Evolutionary conservation across 129 eudicot species (phyloP).

Genomic region (Solidago caesia): DNA sequence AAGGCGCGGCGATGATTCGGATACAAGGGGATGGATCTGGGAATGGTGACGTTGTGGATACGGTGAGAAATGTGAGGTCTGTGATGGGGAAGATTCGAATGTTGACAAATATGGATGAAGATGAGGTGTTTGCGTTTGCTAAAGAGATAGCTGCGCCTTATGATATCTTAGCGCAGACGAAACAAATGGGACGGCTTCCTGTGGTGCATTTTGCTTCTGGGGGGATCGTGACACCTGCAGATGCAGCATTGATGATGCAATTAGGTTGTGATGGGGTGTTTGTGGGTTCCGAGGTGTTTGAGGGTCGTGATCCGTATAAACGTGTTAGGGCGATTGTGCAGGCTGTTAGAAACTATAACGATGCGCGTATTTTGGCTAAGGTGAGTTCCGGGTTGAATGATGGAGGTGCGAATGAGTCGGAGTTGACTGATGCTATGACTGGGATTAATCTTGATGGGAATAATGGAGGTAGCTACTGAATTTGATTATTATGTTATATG

Average conservation of each 20-base stretch:
- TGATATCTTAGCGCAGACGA: conserved; percentile 75
- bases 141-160: conserved; percentile 69
- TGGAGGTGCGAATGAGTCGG: conserved; percentile 30
- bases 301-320: conserved; percentile 55
- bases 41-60: conserved; percentile 50
- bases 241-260: conserved; percentile 83
- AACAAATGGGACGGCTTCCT: conserved; percentile 91
- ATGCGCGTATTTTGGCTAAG: conserved; percentile 59
- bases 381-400: conserved; percentile 68
- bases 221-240: conserved; percentile 86
- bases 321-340: conserved; percentile 68
- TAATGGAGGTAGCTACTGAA: conserved; percentile 25
- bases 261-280: conserved; percentile 91
- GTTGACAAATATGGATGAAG: conserved; percentile 72
- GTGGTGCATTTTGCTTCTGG: conserved; percentile 96
- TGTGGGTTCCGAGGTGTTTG: conserved; percentile 63
- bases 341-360: conserved; percentile 80
- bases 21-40: conserved; percentile 58
- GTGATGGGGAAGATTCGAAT: conserved; percentile 68
- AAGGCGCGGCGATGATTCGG: conserved; percentile 86
- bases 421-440: conserved; percentile 59
- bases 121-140: conserved; percentile 65
- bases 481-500: background rate
- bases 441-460: conserved; percentile 51
- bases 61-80: conserved; percentile 63